Evolutionary conservation across 768 basidiomycete genomes (phyloP).

Genomic region (Hirschioporus abietinus): DNA sequence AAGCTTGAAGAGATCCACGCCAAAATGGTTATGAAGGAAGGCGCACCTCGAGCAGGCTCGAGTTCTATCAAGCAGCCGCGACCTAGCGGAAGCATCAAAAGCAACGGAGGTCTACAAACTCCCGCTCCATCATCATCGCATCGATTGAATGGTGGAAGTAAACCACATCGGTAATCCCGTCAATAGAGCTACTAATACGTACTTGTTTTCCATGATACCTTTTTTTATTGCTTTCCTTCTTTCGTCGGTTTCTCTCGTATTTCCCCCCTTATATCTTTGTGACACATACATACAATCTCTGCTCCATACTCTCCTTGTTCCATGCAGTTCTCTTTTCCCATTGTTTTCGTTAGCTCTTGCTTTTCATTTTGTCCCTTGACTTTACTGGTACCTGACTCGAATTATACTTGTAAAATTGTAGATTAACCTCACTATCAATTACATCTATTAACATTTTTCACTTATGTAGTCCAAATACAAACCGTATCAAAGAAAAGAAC

Average conservation of each 20-base stretch:
- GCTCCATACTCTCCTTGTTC: not conserved
- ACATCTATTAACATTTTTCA: not conserved
- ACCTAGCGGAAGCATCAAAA: not conserved
- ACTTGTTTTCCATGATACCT: not conserved
- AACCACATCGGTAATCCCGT: not conserved
- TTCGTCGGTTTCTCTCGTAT: not conserved
- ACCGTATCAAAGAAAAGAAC: not conserved
- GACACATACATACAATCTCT: not conserved
- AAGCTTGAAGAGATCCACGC: conserved; percentile 94
- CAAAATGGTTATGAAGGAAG: conserved; percentile 89
- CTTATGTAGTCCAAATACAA: not conserved
- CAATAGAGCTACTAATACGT: not conserved
- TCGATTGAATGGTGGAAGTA: not conserved
- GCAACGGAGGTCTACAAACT: not conserved
- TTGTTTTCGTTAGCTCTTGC: not conserved
- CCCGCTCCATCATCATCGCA: conserved; percentile 1
- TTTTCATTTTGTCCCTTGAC: not conserved
- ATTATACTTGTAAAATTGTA: not conserved
- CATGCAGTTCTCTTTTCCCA: not conserved
- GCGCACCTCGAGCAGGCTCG: not conserved
- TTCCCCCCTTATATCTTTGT: not conserved
- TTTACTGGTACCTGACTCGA: not conserved
- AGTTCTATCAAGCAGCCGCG: not conserved
- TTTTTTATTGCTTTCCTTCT: not conserved
- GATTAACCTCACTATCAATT: not conserved